phyloP scores from a whole-genome alignment of 148 eudicot species.

The Pouteria glomerata region DNA sequence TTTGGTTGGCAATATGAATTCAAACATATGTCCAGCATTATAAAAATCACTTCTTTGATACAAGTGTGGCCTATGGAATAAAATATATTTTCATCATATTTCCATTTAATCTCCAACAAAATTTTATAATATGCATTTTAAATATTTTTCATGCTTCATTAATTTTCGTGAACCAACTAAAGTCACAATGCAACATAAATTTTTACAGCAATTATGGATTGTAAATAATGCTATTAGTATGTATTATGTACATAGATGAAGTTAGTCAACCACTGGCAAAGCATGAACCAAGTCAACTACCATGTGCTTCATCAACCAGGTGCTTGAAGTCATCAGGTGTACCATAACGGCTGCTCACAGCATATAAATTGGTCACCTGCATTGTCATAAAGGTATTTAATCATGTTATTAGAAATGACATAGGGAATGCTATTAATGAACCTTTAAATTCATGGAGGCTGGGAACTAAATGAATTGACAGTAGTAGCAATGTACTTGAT shows the following conservation, averaged over 20 bases:
- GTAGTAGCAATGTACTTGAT: neutral
- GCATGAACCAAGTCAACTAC: constrained; percentile 25
- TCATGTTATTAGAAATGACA: constrained; percentile 3
- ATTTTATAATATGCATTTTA: neutral
- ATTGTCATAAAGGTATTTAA: constrained; percentile 18
- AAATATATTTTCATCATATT: too few relatives aligned
- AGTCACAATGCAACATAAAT: neutral
- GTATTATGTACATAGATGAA: neutral
- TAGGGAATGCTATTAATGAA: neutral
- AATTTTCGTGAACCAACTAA: neutral
- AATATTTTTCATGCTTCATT: neutral
- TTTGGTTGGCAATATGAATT: too few relatives aligned
- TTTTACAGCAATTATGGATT: neutral
- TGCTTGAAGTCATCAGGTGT: constrained; percentile 98
- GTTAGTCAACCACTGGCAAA: neutral
- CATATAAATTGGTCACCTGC: constrained; percentile 91
- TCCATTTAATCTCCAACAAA: too few relatives aligned
- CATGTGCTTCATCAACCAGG: constrained; percentile 98
- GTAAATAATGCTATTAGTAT: neutral
- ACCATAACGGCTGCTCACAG: constrained; percentile 97
- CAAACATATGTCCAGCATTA: too few relatives aligned
- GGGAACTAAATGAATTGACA: neutral
- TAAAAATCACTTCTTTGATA: too few relatives aligned
- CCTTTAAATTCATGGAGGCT: neutral
- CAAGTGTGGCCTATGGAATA: too few relatives aligned